Conservation (phyloP, 2,329 filamentous ascomycete species). For the Nemania sp. region DNA sequence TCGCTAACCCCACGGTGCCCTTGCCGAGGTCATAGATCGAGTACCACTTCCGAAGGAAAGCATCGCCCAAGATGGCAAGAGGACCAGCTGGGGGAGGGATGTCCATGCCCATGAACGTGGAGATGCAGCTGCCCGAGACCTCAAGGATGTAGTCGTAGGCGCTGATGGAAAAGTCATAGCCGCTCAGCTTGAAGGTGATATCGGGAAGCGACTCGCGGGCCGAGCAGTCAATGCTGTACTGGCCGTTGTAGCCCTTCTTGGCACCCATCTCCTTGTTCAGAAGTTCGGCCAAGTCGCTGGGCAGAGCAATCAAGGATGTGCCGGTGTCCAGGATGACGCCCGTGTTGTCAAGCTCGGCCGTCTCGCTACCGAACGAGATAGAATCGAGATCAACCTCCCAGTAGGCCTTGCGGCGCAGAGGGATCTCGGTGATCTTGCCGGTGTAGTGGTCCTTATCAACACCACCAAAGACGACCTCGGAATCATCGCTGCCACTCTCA, state of each 20-base stretch:
- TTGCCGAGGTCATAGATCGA: constrained; percentile 95
- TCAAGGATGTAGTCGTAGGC: constrained; percentile 95
- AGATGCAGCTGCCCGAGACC: constrained; percentile 93
- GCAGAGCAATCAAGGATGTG: constrained; percentile 95
- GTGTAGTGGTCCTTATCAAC: constrained; percentile 79
- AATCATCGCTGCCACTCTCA: constrained; percentile 69
- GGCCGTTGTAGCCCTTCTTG: constrained; percentile 96
- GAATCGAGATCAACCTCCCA: constrained; percentile 98
- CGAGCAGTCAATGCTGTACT: constrained; percentile 90
- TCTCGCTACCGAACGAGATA: constrained; percentile 84
- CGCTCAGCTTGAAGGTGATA: constrained; percentile 85
- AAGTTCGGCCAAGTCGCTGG: constrained; percentile 87
- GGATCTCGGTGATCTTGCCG: constrained; percentile 90
- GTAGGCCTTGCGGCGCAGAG: constrained; percentile 97
- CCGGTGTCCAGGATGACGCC: constrained; percentile 98
- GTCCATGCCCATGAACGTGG: constrained; percentile 96
- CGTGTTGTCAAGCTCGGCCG: constrained; percentile 88
- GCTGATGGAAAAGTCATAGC: constrained; percentile 89
- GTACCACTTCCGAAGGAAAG: constrained; percentile 85
- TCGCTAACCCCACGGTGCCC: constrained; percentile 85
- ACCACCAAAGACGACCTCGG: constrained; percentile 89
- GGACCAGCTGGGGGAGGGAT: constrained; percentile 86
- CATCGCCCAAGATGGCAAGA: constrained; percentile 91
- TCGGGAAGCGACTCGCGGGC: constrained; percentile 85
- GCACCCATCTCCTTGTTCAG: constrained; percentile 97